Percentiles rank a stretch among this genome's conserved stretches.
Conservation (phyloP, 1,284 basidiomycete species). For the Cystobasidiaceae sp. region DNA sequence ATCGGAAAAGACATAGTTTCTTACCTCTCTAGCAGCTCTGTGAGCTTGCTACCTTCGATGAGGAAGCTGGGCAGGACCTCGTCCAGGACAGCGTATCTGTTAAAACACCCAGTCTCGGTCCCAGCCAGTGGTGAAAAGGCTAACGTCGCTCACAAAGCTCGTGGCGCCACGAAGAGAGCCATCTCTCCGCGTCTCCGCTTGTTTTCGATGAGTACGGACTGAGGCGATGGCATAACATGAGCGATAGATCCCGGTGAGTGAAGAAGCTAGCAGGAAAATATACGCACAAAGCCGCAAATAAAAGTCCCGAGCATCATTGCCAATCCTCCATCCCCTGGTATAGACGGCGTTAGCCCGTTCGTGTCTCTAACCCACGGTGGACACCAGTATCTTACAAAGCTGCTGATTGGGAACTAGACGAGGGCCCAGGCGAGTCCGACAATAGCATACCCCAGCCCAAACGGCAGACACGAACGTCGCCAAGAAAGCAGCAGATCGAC, state of each 20-base stretch:
- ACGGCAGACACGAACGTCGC: conserved; percentile 47
- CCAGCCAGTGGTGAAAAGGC: not conserved
- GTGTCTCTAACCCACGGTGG: too few relatives aligned
- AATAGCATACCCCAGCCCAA: conserved; percentile 40
- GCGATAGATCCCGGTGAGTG: conserved; percentile 30
- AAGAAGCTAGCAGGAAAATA: conserved; percentile 12
- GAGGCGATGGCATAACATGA: conserved; percentile 17
- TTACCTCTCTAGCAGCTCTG: conserved; percentile 14
- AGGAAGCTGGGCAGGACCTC: conserved; percentile 11
- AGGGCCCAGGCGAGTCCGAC: conserved; percentile 28
- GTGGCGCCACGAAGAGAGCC: conserved; percentile 48
- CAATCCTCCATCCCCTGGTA: conserved; percentile 42
- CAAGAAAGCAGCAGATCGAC: conserved; percentile 46
- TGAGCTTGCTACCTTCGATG: conserved; percentile 1
- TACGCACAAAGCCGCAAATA: conserved; percentile 34
- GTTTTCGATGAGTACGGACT: conserved; percentile 46
- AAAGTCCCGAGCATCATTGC: conserved; percentile 38
- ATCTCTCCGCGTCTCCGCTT: conserved; percentile 47
- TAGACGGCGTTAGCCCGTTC: conserved; percentile 15
- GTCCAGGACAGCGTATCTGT: conserved; percentile 41
- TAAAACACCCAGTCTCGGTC: not conserved
- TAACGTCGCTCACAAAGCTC: conserved; percentile 41
- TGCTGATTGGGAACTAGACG: conserved; percentile 15
- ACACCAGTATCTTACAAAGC: conserved; percentile 4
- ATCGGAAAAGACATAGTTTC: too few relatives aligned